Evolutionary conservation across 345 rosid genomes (phyloP).

Genomic region (Brassica nigra): DNA sequence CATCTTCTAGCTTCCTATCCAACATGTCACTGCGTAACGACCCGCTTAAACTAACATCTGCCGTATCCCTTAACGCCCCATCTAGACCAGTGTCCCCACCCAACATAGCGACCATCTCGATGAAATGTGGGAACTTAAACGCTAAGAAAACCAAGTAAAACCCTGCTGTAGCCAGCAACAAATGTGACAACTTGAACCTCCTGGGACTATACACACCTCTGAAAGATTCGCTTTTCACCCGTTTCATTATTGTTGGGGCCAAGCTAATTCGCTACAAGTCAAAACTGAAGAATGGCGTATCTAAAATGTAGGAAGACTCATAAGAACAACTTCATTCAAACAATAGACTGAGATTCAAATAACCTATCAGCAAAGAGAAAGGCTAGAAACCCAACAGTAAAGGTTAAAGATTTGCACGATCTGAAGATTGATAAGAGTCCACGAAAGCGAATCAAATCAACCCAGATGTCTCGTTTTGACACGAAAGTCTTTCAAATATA

Average conservation of each 20-base stretch:
- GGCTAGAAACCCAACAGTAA: not conserved
- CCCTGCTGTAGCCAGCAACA: constrained; percentile 61
- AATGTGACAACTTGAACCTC: constrained; percentile 81
- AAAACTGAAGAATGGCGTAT: constrained; percentile 28
- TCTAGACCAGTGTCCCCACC: constrained; percentile 69
- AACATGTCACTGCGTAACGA: constrained; percentile 71
- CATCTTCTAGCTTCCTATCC: constrained; percentile 70
- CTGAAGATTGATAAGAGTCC: constrained; percentile 16
- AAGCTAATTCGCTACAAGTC: not conserved
- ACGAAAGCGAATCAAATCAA: constrained; percentile 20
- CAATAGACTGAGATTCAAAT: constrained; percentile 5
- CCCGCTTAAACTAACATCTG: constrained; percentile 60
- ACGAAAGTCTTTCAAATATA: not conserved
- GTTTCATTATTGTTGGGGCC: constrained; percentile 66
- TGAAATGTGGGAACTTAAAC: constrained; percentile 77
- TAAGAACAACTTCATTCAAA: constrained; percentile 24
- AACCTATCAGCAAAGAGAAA: constrained; percentile 22
- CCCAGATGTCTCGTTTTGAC: constrained; percentile 26
- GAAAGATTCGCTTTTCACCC: constrained; percentile 64
- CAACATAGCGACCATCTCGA: constrained; percentile 65
- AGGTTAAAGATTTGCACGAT: constrained; percentile 28
- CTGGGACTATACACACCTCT: constrained; percentile 44
- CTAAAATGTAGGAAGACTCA: constrained; percentile 26
- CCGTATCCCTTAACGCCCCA: constrained; percentile 43
- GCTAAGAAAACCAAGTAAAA: constrained; percentile 78